Evolutionary conservation across 345 rosid species (phyloP), one percentile per base, ranked within the genome.

Genomic region (Trapa incisa): DNA sequence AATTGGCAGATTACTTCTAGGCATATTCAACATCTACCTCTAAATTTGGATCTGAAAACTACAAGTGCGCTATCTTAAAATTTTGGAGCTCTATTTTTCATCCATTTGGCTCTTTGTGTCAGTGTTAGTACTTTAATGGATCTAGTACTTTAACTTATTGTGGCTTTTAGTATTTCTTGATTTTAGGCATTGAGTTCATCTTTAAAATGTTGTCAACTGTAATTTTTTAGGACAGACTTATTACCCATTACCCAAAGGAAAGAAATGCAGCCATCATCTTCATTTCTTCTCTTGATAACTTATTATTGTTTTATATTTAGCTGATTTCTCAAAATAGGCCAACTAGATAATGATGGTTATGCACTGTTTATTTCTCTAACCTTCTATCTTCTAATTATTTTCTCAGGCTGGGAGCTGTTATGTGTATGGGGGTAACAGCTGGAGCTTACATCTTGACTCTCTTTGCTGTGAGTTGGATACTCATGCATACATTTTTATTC

Each of bases 391-490:
- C 35, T 29, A 65, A 32, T 58, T 41, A 37, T 67, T 4, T 52
- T 75, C 67, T 71, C 70, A 95, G 97, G 75, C 96, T 95, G 67
- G 96, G 91, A 74, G 81, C 90, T 66, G 99, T 95, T 38, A 91
- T 91, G 97, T 95, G 99, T 71, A 82, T 95, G 96, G 99, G 99
- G 66, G 97, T 91, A 71, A 87, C 94, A 56, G 96, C 96, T 39
- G 99, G 99, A 78, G 99, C 99, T 29, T 91, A 95, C 76, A 75
- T 91, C 79, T 87, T 95, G 72, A 86, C 97, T 52, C 71, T 89
- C 43, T 95, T 95, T 78, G 96, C 99, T 66, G 99, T 95, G 79
- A 80, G 96, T 71, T 71, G 71, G 67, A 37, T 70, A 66, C 67
- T 68, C 63, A 62, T 41, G 61, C 54, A 47, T 73, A 8, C 41